These are phyloP conservation scores for Schwanniomyces vanrijiae DNA, from an alignment of 805 yeast species.

Conservation along the genomic window DNA sequence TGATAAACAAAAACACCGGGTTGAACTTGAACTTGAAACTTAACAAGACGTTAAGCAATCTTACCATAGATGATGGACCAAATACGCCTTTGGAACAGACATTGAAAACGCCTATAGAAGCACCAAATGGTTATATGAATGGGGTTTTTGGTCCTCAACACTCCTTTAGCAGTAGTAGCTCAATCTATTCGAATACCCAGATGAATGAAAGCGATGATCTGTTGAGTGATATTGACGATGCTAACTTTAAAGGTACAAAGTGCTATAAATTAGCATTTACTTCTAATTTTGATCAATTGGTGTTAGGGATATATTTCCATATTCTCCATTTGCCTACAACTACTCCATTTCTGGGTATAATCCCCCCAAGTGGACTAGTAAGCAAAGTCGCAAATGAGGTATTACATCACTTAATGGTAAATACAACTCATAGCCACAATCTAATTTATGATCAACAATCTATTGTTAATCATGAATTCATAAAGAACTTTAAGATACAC, in stretches of 20 bases:
- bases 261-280: slow-evolving; percentile 37
- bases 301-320: slow-evolving; percentile 33
- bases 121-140: slow-evolving; percentile 2
- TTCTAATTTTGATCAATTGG: slow-evolving; percentile 34
- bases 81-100: slow-evolving; percentile 48
- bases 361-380: slow-evolving; percentile 46
- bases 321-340: slow-evolving; percentile 43
- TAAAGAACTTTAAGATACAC: slow-evolving; percentile 30
- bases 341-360: slow-evolving; percentile 42
- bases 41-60: slow-evolving; percentile 27
- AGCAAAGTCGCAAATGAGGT: slow-evolving; percentile 45
- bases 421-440: slow-evolving; percentile 14
- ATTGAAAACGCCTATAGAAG: slow-evolving; percentile 37
- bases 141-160: slow-evolving; percentile 3
- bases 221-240: slow-evolving; percentile 40
- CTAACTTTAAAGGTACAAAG: slow-evolving; percentile 19
- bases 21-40: slow-evolving; percentile 36
- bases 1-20: slow-evolving; percentile 31
- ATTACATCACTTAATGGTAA: slow-evolving; percentile 24
- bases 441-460: slow-evolving; percentile 34
- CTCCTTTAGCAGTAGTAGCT: not conserved
- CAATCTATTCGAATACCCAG: slow-evolving; percentile 30
- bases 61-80: slow-evolving; percentile 28
- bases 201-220: slow-evolving; percentile 44
- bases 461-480: slow-evolving; percentile 29